phyloP scores from a whole-genome alignment of 441 rosid genomes.

The Populus tomentosa region DNA sequence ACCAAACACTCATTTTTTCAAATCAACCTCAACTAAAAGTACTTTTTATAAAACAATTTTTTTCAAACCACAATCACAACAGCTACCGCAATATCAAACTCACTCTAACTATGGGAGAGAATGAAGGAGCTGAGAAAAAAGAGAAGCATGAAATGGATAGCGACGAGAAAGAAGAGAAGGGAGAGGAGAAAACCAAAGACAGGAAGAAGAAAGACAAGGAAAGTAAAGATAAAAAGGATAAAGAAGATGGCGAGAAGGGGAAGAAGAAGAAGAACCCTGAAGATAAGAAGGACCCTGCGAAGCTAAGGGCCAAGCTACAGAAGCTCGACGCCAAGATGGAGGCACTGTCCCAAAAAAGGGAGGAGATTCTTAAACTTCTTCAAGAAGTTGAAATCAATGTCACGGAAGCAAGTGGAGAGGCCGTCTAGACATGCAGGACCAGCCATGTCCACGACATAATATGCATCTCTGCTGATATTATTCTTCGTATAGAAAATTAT shows the following conservation, averaged over 20 bases:
- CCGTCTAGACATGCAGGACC: neutral
- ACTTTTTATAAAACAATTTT: too few relatives aligned
- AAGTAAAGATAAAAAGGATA: slow-evolving; percentile 43
- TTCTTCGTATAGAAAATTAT: too few relatives aligned
- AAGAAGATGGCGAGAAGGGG: slow-evolving; percentile 41
- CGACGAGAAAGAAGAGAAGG: slow-evolving; percentile 9
- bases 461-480: too few relatives aligned
- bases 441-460: too few relatives aligned
- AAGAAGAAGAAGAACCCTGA: slow-evolving; percentile 67
- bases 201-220: slow-evolving; percentile 48
- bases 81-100: too few relatives aligned
- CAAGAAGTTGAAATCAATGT: slow-evolving; percentile 36
- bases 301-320: slow-evolving; percentile 53
- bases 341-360: slow-evolving; percentile 45
- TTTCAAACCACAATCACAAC: too few relatives aligned
- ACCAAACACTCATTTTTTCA: too few relatives aligned
- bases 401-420: slow-evolving; percentile 19
- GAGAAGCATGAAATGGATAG: slow-evolving; percentile 22
- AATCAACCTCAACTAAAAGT: too few relatives aligned
- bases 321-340: slow-evolving; percentile 65
- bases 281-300: slow-evolving; percentile 58
- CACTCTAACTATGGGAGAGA: slow-evolving; percentile 60
- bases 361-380: slow-evolving; percentile 47
- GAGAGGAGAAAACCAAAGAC: slow-evolving; percentile 31
- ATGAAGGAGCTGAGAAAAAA: slow-evolving; percentile 29